Percentiles rank a stretch among this genome's conserved stretches.
These are phyloP conservation scores for Yamadazyma membranifaciens DNA, from an alignment of 1,139 yeast species.

Conservation along the genomic window DNA sequence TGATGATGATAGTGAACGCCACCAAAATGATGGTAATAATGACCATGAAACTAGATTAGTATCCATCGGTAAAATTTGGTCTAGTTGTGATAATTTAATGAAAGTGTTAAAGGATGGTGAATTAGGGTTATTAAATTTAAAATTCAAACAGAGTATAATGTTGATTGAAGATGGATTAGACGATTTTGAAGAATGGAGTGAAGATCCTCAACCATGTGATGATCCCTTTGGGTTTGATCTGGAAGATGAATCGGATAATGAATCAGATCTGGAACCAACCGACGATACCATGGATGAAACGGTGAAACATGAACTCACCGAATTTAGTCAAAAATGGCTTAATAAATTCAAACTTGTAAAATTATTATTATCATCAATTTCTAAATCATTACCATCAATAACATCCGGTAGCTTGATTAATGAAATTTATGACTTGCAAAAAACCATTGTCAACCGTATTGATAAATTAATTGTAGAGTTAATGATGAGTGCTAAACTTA, in stretches of 20 bases:
- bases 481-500: slow-evolving; percentile 42
- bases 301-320: slow-evolving; percentile 27
- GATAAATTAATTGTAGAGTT: slow-evolving; percentile 50
- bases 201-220: slow-evolving; percentile 50
- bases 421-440: slow-evolving; percentile 29
- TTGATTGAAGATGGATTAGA: slow-evolving; percentile 62
- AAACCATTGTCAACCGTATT: slow-evolving; percentile 30
- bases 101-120: slow-evolving; percentile 46
- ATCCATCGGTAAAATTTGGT: slow-evolving; percentile 67
- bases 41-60: slow-evolving; percentile 45
- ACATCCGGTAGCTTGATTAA: slow-evolving; percentile 37
- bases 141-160: slow-evolving; percentile 43
- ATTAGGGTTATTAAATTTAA: slow-evolving; percentile 46
- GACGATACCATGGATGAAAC: slow-evolving; percentile 13
- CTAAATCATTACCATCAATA: slow-evolving; percentile 50
- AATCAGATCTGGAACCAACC: slow-evolving; percentile 27
- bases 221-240: slow-evolving; percentile 42
- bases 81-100: slow-evolving; percentile 48
- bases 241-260: slow-evolving; percentile 25
- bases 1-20: slow-evolving; percentile 10
- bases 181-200: slow-evolving; percentile 66
- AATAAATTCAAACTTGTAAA: slow-evolving; percentile 55
- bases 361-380: slow-evolving; percentile 51
- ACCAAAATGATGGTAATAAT: slow-evolving; percentile 12
- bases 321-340: slow-evolving; percentile 48